These are phyloP conservation scores for Plectranthus barbatus DNA, from an alignment of 257 asterid genomes.

Conservation along the genomic window DNA sequence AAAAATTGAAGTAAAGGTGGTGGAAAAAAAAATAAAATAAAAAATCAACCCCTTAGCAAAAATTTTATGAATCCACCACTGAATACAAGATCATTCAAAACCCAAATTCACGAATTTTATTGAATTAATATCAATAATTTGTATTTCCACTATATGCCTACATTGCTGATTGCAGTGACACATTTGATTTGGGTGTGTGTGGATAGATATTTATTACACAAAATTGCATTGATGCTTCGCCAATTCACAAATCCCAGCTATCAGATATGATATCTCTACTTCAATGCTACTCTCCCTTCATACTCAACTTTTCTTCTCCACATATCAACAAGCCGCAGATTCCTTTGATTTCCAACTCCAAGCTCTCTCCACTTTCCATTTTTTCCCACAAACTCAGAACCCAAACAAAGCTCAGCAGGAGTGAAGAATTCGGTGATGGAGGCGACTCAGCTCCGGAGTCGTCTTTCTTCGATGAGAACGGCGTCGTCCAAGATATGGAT, in stretches of 20 bases:
- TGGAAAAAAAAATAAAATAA: too few relatives aligned
- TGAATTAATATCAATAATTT: too few relatives aligned
- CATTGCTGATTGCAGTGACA: too few relatives aligned
- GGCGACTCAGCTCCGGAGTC: constrained; percentile 28
- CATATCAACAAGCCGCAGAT: constrained; percentile 15
- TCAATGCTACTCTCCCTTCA: constrained; percentile 21
- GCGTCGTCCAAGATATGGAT: constrained; percentile 85
- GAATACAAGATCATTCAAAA: too few relatives aligned
- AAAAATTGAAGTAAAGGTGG: too few relatives aligned
- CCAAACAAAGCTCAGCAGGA: constrained; percentile 18
- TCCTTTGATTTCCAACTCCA: constrained; percentile 6
- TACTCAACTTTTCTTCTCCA: constrained; percentile 14
- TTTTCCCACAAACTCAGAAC: constrained; percentile 2
- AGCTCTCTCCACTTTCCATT: not conserved
- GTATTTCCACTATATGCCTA: too few relatives aligned
- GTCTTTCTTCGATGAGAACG: constrained; percentile 58
- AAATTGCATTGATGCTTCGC: too few relatives aligned
- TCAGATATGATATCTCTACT: constrained; percentile 23
- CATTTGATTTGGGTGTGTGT: too few relatives aligned
- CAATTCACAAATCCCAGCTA: not conserved
- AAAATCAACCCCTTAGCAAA: too few relatives aligned
- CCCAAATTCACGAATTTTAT: too few relatives aligned
- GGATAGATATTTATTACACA: too few relatives aligned
- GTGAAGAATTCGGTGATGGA: constrained; percentile 28
- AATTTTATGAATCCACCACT: too few relatives aligned